Percentiles rank a stretch among this genome's conserved stretches.
phyloP scores from a whole-genome alignment of 2,329 filamentous ascomycete species.

The Aspergillus intermedius region DNA sequence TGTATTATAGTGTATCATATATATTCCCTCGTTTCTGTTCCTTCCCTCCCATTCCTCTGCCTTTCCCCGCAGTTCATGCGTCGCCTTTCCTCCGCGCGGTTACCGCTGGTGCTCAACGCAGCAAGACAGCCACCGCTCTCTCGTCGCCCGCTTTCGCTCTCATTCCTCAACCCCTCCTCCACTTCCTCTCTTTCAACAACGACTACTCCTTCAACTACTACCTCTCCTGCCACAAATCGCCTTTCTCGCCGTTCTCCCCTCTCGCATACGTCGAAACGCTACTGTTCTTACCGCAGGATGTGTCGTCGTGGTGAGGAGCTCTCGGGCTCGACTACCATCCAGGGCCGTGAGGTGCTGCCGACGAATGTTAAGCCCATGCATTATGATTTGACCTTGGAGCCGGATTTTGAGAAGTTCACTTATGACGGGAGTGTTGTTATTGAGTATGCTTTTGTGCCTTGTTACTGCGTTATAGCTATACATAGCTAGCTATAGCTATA shows the following conservation, averaged over 20 bases:
- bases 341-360: constrained; percentile 76
- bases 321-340: constrained; percentile 53
- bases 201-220: constrained; percentile 17
- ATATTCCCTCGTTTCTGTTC: not conserved
- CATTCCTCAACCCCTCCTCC: constrained; percentile 16
- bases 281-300: constrained; percentile 69
- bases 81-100: constrained; percentile 27
- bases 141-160: constrained; percentile 3
- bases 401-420: constrained; percentile 78
- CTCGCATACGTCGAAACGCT: constrained; percentile 39
- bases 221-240: constrained; percentile 14
- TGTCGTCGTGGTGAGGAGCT: constrained; percentile 57
- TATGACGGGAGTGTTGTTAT: constrained; percentile 81
- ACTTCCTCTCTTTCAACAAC: constrained; percentile 19
- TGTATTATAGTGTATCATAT: not conserved
- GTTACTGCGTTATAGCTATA: not conserved
- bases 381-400: constrained; percentile 87
- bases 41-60: constrained; percentile 6
- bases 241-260: constrained; percentile 19
- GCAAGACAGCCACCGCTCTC: constrained; percentile 29
- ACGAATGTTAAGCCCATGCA: constrained; percentile 87
- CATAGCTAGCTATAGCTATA: not conserved
- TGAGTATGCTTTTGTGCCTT: constrained; percentile 49
- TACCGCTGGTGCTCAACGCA: constrained; percentile 26
- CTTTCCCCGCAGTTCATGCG: constrained; percentile 21